Evolutionary conservation across 1,284 basidiomycete genomes (phyloP), one percentile per base, ranked within the genome.

Genomic region (Chalciporus sp.): DNA sequence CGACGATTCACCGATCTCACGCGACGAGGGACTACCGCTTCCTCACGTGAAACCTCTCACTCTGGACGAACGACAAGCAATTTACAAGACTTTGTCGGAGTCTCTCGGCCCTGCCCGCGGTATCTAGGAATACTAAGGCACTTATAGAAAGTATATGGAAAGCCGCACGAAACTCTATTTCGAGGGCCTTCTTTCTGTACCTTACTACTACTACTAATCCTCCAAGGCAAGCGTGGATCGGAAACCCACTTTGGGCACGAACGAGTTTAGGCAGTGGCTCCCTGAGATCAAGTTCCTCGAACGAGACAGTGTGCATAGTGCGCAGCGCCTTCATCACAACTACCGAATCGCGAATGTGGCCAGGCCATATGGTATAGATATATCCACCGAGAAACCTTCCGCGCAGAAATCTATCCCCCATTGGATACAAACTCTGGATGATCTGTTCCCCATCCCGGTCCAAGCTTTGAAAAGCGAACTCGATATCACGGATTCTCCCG

Each of bases 131-230:
- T 75, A 70, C 48, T 73, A 78, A 51, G 82, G 81, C 29, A 77
- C 78, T 5, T 85, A 85, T 64, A 74, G 73, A 56, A 68, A 74
- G 40, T 75, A 78, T 60, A 84, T 84, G 83, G 72, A 77, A 54
- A 72, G 76, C 53, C 78, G 74, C 61, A 68, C 71, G 28, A 72
- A 72, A 51, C 66, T 73, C 41, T 82, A 79, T 64, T 81, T 76
- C 55, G 69, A 77, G 47, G 67, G 68, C 1, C 64, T 77, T 44
- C 48, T 75, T 45, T 46, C 58, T 26, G 51, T 42, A 12, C 54
- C 57, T 53, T 49, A 16, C 47, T 42, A 39, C 28, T 31, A 55
- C 29, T 57, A 61, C 40, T 60, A 44, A 47, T 47, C 55, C 4
- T 39, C 49, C 40, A 58, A 45, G 53, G 49, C 47, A 27, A 51